phyloP scores from a whole-genome alignment of 1,284 basidiomycete species.

The Boletus sp. region DNA sequence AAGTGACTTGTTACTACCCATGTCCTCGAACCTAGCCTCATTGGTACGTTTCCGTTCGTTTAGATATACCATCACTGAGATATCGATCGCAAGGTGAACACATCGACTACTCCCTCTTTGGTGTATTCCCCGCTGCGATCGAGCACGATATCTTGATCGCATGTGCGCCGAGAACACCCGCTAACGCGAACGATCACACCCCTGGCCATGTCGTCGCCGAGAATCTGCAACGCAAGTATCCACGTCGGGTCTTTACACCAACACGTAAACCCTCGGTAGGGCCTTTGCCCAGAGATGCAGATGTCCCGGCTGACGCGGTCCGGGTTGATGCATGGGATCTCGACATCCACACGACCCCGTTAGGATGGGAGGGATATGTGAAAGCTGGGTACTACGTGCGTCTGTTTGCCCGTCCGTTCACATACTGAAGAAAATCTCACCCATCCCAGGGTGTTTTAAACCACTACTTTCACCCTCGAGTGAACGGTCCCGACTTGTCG shows the following conservation, averaged over 20 bases:
- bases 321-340: slow-evolving; percentile 61
- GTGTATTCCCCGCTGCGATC: slow-evolving; percentile 79
- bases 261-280: slow-evolving; percentile 30
- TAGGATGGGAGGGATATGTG: slow-evolving; percentile 84
- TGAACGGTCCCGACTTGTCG: slow-evolving; percentile 17
- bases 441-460: slow-evolving; percentile 64
- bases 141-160: slow-evolving; percentile 86
- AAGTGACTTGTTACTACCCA: background rate
- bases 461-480: slow-evolving; percentile 48
- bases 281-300: slow-evolving; percentile 17
- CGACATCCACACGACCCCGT: slow-evolving; percentile 64
- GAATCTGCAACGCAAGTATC: slow-evolving; percentile 64
- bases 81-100: slow-evolving; percentile 61
- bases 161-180: slow-evolving; percentile 50
- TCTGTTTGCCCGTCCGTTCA: background rate
- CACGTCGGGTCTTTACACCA: slow-evolving; percentile 54
- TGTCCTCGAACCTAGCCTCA: slow-evolving; percentile 23
- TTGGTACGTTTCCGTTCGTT: slow-evolving; percentile 24
- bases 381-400: slow-evolving; percentile 76
- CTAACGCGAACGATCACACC: slow-evolving; percentile 21
- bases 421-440: slow-evolving; percentile 1
- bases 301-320: slow-evolving; percentile 37
- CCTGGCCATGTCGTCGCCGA: slow-evolving; percentile 56
- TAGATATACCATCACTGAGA: background rate
- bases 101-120: slow-evolving; percentile 81